phyloP scores from a whole-genome alignment of 768 basidiomycete species.

The Pulveroboletus sp. region DNA sequence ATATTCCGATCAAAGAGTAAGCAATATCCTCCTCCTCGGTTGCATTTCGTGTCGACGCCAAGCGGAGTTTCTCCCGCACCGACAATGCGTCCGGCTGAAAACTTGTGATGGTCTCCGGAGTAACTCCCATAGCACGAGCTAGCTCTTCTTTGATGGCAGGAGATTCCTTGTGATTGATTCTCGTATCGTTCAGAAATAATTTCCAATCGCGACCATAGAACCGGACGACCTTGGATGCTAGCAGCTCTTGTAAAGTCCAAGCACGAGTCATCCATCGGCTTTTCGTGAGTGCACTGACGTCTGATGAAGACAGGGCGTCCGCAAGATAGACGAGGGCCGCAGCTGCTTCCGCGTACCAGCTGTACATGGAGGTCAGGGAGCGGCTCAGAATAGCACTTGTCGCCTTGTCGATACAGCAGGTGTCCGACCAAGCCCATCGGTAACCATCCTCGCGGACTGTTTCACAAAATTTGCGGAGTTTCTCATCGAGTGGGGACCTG shows the following conservation, averaged over 20 bases:
- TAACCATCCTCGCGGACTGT: not conserved
- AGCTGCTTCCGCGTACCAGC: slow-evolving; percentile 1
- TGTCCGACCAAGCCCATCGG: slow-evolving; percentile 2
- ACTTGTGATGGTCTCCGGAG: no score
- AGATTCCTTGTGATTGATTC: no score
- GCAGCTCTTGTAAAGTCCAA: not conserved
- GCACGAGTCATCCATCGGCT: not conserved
- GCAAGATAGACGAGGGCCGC: not conserved
- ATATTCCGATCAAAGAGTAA: no score
- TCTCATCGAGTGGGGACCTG: not conserved
- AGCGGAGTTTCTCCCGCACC: no score
- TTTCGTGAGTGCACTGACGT: not conserved
- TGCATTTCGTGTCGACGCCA: no score
- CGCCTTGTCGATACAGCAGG: not conserved
- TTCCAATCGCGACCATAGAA: not conserved
- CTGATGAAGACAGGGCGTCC: not conserved
- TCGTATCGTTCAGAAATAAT: no score
- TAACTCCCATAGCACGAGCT: no score
- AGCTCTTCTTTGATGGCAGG: no score
- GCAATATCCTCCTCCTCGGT: no score
- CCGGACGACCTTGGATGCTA: not conserved
- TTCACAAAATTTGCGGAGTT: slow-evolving; percentile 1
- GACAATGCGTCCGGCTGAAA: no score
- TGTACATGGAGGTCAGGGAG: slow-evolving; percentile 3
- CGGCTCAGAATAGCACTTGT: not conserved